phyloP scores from a whole-genome alignment of 2,329 filamentous ascomycete species.

The Whalleya microplaca region DNA sequence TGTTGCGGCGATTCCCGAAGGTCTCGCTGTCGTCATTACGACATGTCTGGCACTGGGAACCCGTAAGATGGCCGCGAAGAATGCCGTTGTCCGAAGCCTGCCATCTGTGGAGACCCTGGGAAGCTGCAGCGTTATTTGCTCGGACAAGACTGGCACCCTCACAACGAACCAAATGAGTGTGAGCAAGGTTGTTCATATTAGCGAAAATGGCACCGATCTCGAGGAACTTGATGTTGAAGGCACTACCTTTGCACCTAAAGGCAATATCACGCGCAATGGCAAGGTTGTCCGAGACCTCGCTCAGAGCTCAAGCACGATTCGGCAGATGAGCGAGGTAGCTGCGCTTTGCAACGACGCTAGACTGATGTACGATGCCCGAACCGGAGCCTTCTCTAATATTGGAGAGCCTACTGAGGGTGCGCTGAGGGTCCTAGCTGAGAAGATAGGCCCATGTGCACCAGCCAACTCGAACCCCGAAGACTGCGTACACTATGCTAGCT shows the following conservation, averaged over 20 bases:
- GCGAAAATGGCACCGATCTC: constrained; percentile 71
- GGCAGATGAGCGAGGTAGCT: constrained; percentile 73
- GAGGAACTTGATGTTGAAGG: constrained; percentile 90
- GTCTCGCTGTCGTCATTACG: constrained; percentile 97
- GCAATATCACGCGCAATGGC: constrained; percentile 71
- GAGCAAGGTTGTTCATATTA: constrained; percentile 85
- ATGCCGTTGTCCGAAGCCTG: constrained; percentile 92
- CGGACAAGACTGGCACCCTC: constrained; percentile 97
- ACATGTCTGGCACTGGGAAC: constrained; percentile 95
- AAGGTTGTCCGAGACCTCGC: constrained; percentile 70
- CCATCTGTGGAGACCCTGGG: constrained; percentile 97
- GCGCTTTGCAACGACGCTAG: constrained; percentile 88
- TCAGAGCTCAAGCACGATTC: constrained; percentile 73
- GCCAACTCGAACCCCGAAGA: constrained; percentile 57
- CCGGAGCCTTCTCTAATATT: constrained; percentile 75
- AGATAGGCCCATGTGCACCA: constrained; percentile 82
- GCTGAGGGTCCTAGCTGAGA: constrained; percentile 87
- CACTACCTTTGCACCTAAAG: constrained; percentile 87
- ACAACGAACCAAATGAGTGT: constrained; percentile 99
- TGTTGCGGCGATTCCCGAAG: constrained; percentile 96
- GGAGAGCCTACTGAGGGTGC: constrained; percentile 97
- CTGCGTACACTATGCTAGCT: constrained; percentile 79
- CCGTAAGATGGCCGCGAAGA: constrained; percentile 98
- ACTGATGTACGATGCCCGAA: constrained; percentile 79
- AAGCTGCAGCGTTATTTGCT: constrained; percentile 99